Percentiles rank a stretch among this genome's conserved stretches.
Conservation (phyloP, 176 grass and related monocot species). For the Oryza coarctata region DNA sequence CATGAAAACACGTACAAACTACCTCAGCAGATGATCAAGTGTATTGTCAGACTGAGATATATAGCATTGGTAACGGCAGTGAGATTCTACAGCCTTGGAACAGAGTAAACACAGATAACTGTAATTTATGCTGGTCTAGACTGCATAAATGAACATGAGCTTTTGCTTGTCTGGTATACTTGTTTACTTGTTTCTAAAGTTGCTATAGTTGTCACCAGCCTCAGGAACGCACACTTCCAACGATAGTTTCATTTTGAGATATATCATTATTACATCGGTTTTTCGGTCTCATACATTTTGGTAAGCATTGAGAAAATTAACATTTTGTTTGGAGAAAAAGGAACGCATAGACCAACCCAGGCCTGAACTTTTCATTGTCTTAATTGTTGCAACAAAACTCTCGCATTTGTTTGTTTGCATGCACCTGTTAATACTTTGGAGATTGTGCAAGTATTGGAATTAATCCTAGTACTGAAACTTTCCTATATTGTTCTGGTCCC, state of each 20-base stretch:
- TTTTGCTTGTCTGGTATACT: neutral
- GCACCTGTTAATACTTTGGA: neutral
- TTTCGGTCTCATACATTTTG: neutral
- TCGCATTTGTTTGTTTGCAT: constrained; percentile 3
- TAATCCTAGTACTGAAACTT: neutral
- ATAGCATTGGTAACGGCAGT: constrained; percentile 7
- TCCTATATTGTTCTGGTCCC: neutral
- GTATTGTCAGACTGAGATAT: constrained; percentile 24
- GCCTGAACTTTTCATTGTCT: neutral
- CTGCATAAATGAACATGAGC: constrained; percentile 1
- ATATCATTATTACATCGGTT: neutral
- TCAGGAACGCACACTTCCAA: constrained; percentile 1
- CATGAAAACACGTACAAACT: neutral
- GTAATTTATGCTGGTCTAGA: constrained; percentile 1
- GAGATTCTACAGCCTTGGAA: constrained; percentile 1
- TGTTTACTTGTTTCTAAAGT: constrained; percentile 14
- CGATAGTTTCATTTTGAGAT: neutral
- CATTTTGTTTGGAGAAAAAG: constrained; percentile 14
- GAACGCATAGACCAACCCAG: neutral
- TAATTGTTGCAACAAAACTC: neutral
- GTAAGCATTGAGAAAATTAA: neutral
- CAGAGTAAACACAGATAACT: constrained; percentile 3
- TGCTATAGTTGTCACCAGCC: neutral
- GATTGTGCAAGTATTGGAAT: neutral
- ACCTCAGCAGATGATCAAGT: constrained; percentile 1